Base-by-base conservation (phyloP, 305 asterid species). In the Coffea humblotiana region DNA sequence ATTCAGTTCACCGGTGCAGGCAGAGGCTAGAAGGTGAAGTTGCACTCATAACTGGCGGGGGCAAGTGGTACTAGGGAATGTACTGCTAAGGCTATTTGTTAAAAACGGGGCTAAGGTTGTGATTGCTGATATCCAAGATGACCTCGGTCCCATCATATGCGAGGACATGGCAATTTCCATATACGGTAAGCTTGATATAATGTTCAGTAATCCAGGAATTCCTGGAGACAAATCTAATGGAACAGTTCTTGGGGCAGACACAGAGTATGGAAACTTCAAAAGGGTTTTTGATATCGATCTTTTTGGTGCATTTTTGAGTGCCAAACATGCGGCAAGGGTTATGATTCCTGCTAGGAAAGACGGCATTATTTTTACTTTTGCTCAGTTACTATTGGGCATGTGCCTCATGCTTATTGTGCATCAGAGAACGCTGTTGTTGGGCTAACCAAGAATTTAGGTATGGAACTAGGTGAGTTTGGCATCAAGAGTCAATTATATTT, bases 111-210 rank as follows among this genome's bases (percentile, higher is more conserved):
- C 83, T 15, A 74, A 74, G 40, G 78, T 81, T 18, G 61, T 81
- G 29, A 60, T 76, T 18, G 68, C 70, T 51, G 84, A 81, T 35
- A 66, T 83, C n/a, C n/a, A n/a, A n/a, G n/a, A n/a, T n/a, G n/a
- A n/a, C n/a, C n/a, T n/a, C n/a, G n/a, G n/a, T n/a, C n/a, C n/a
- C n/a, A n/a, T n/a, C n/a, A n/a, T n/a, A n/a, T n/a, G n/a, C n/a
- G n/a, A n/a, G n/a, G n/a, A n/a, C 25, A 37, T 35, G 49, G 84
- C 94, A 6, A 81, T 92, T 43, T 25, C 87, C 9, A 82, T 68
- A 48, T 80, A 83, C 75, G 94, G 95, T 5, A 82, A 83, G 21
- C 90, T 92, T 8, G 94, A 92, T 83, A 74, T 74, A 4, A 64
- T 73, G 78, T 80, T 73, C n/a, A 80, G 37, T 23, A 80, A 80